Evolutionary conservation across 495 filamentous ascomycete genomes (phyloP), one percentile per base, ranked within the genome.

Genomic region (Penicillium salamii): DNA sequence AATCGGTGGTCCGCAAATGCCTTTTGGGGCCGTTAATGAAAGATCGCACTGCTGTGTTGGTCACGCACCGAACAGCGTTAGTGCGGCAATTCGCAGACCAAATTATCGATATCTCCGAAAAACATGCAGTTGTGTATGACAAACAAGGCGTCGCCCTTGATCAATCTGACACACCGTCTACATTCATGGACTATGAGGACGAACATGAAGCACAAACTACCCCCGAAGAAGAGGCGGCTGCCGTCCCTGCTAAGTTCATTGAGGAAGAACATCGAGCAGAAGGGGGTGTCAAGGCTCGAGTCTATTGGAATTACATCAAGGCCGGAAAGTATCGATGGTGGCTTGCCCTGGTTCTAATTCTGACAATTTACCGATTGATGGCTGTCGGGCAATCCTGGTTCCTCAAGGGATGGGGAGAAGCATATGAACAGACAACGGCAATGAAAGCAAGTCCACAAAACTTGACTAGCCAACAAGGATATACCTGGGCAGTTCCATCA

Each of bases 261-360:
- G 84, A 91, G 58, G 88, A 95, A 14, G 89, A 95, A 61, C 74
- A 83, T 57, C 78, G 88, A 38, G 85, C 80, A 0, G 81, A 87
- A 53, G 89, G 89, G 42, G 86, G 87, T 3, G 88, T 95, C 5
- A 74, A 89, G 57, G 74, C 78, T 8, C 72, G 75, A 14, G 84
- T 92, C 0, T 95, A 92, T 53, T 91, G 85, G 88, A 80, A 80
- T 44, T 95, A 91, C 57, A 81, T 95, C 54, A 85, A 82, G 68
- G 86, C 88, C 9, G 88, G 88, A 5, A 82, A 79, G 32, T 73
- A 89, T 7, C 70, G 67, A 36, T 91, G 84, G 80, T 95, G 89
- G 89, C 55, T 62, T 14, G 54, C 76, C 5, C 70, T 90, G 18
- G 68, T 90, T 37, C 36, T 74, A 2, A 63, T 83, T 15, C 75